Base-by-base conservation (phyloP, 1,139 yeast species). In the Protomyces inundatus region DNA sequence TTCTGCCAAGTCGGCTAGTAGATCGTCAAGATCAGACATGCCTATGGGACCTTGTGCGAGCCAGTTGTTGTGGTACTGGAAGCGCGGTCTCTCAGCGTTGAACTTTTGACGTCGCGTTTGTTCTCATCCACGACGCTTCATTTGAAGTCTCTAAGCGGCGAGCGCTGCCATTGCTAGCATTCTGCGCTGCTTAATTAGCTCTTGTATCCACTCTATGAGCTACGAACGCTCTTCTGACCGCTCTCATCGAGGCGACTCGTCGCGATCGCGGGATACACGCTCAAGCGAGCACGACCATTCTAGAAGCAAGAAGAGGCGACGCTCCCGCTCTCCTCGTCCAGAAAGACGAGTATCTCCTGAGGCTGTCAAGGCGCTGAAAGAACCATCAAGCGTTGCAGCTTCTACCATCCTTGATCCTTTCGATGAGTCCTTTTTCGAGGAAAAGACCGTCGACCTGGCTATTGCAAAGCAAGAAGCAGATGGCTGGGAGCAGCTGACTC, bases 11-110 rank as follows among this genome's bases (percentile, higher is more conserved):
- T 76, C 79, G 14, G 77, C 77, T 64, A 76, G 68, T 51, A 77
- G 70, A 66, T 76, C 79, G 63, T 76, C 78, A 7, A 75, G 77
- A 12, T 76, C 69, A 30, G 77, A 75, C 74, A 72, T 72, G 50
- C 39, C 12, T 23, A 23, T 23, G 23, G 23, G 23, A 23, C 23
- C 23, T 23, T 23, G 23, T 23, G 23, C 23, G 23, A 23, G 23
- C 23, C 23, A 23, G 23, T 23, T 23, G 23, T 23, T 23, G 23
- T 23, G 23, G 23, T 23, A 23, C 23, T 23, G 23, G 23, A 23
- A 23, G 23, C 23, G 23, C 23, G 23, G 23, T 23, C 23, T 23
- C 23, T 23, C 23, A 23, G 23, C 23, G 23, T 23, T 23, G 2
- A 23, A 23, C 23, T 23, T 23, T 23, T 23, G 23, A 23, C 23